These are phyloP conservation scores for Phyllosticta citrichinensis DNA, from an alignment of 2,329 filamentous ascomycete genomes.

Conservation along the genomic window DNA sequence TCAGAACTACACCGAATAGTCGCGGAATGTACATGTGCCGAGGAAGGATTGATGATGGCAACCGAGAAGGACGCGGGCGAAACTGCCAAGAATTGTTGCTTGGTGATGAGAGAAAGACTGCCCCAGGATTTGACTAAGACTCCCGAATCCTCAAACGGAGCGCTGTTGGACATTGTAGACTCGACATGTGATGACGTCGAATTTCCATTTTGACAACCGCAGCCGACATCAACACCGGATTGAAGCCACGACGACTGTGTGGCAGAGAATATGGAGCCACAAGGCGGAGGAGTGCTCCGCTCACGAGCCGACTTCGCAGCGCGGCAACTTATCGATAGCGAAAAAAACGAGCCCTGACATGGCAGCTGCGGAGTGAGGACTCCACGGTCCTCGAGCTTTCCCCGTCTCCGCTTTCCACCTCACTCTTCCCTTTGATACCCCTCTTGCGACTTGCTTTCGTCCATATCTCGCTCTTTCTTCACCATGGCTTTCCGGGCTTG, in stretches of 20 bases:
- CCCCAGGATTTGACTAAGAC: not conserved
- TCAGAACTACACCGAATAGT: not conserved
- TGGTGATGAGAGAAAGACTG: not conserved
- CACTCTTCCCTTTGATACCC: not conserved
- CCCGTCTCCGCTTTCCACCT: not conserved
- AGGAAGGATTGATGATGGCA: not conserved
- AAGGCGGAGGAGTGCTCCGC: not conserved
- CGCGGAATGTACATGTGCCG: not conserved
- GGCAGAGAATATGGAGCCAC: not conserved
- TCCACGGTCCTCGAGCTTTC: not conserved
- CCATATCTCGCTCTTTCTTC: not conserved
- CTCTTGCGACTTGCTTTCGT: not conserved
- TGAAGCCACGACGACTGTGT: no score
- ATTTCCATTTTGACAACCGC: not conserved
- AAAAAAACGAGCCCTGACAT: not conserved
- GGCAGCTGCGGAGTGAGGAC: not conserved
- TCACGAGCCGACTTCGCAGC: not conserved
- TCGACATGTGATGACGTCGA: not conserved
- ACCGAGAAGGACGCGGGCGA: not conserved
- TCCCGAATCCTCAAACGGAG: not conserved
- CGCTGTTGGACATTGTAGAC: not conserved
- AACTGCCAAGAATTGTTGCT: not conserved
- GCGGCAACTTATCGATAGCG: constrained; percentile 5
- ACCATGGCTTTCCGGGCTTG: constrained; percentile 6
- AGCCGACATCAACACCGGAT: not conserved